Evolutionary conservation across 257 asterid genomes (phyloP).

Genomic region (Nicotiana sylvestris): DNA sequence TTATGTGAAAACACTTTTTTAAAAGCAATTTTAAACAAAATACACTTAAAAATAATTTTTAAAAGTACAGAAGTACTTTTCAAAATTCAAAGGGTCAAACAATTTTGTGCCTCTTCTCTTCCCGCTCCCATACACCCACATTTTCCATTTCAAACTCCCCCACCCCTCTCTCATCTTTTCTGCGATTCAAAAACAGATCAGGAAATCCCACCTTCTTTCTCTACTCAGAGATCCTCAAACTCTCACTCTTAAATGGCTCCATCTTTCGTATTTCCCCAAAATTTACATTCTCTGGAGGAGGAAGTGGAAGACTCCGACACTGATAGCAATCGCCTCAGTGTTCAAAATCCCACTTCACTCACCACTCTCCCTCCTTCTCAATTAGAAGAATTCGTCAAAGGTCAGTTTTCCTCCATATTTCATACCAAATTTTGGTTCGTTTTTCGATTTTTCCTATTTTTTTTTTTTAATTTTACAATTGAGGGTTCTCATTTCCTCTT

Average conservation of each 20-base stretch:
- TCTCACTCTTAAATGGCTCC: slow-evolving; percentile 48
- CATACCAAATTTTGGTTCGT: background rate
- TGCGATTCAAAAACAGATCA: background rate
- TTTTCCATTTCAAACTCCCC: background rate
- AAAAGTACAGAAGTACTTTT: no score
- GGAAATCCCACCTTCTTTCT: background rate
- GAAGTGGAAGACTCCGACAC: slow-evolving; percentile 42
- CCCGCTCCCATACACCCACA: background rate
- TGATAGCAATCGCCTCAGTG: slow-evolving; percentile 38
- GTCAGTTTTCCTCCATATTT: slow-evolving; percentile 28
- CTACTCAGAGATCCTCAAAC: background rate
- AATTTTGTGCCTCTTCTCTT: background rate
- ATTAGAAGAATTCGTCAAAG: slow-evolving; percentile 89
- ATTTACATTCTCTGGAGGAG: slow-evolving; percentile 58
- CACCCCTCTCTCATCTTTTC: background rate
- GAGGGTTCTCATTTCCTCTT: background rate
- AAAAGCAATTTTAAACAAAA: no score
- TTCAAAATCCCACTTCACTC: slow-evolving; percentile 39
- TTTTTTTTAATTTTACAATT: background rate
- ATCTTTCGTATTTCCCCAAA: slow-evolving; percentile 64
- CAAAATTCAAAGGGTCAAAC: no score
- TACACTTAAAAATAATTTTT: no score
- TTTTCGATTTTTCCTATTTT: background rate
- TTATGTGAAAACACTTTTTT: no score
- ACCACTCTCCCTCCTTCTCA: slow-evolving; percentile 51